A percentile compares a stretch with the other conserved stretches of the same genome.
Conservation (phyloP, 768 basidiomycete genomes). For the Suillus luteus region DNA sequence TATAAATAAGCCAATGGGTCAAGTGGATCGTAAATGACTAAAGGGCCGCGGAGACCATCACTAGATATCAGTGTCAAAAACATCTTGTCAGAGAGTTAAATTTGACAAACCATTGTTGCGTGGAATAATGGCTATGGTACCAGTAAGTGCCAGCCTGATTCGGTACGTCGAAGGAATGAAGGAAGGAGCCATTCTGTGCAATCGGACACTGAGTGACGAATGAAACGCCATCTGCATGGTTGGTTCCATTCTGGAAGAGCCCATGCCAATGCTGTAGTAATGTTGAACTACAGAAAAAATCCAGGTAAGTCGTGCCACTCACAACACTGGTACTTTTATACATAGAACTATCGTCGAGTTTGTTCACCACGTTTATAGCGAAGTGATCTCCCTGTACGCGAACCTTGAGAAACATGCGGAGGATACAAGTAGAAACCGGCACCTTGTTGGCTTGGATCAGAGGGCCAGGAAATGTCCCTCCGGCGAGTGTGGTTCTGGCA, state of each 20-base stretch:
- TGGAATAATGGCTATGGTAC: slow-evolving; percentile 42
- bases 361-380: background rate
- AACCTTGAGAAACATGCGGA: background rate
- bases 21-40: background rate
- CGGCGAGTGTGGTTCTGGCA: background rate
- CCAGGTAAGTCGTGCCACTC: background rate
- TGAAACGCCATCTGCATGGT: background rate
- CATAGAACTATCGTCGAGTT: background rate
- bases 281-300: background rate
- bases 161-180: slow-evolving; percentile 11
- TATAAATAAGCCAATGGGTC: background rate
- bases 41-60: background rate
- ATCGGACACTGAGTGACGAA: background rate
- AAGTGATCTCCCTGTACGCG: background rate
- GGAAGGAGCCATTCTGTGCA: background rate
- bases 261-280: background rate
- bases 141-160: slow-evolving; percentile 31
- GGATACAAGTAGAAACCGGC: background rate
- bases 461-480: slow-evolving; percentile 2
- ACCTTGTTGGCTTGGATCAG: background rate
- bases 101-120: slow-evolving; percentile 27
- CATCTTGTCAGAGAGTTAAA: background rate
- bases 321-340: background rate
- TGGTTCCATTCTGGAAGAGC: background rate
- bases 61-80: background rate